Base-by-base conservation (phyloP, 352 stramenopile genomes). In the Phytophthora crassamura region DNA sequence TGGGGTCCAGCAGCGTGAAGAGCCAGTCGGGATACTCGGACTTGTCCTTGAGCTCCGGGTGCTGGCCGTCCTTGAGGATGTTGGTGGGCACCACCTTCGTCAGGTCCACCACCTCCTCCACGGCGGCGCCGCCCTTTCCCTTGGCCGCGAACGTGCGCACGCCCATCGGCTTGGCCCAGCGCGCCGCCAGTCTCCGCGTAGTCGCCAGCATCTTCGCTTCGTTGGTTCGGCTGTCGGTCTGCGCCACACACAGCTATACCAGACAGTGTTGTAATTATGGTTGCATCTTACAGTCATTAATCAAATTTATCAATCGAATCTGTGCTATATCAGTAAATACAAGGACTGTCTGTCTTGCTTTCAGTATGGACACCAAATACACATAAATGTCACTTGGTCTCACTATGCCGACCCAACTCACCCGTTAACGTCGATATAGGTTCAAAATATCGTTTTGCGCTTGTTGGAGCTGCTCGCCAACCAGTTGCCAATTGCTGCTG, bases 11-110 rank as follows among this genome's bases (percentile, higher is more conserved):
- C 54, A 95, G 77, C 67, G 72, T 90, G 65, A 89, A 95, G 42
- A 95, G 79, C 87, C 87, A 95, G 51, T 83, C 75, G 1, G 87
- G 87, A 76, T 95, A 95, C 65, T 92, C 84, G n/a, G 69, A 64
- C 54, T 77, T 81, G 43, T 91, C 79, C 76, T 93, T 92, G 28
- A 95, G 73, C 69, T 90, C 82, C 53, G 87, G 85, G 75, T 95
- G 87, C 45, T 78, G 56, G 47, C 87, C 85, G 36, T 95, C 87
- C 73, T 95, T 95, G 59, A 84, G 76, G 55, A 95, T 95, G 75
- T 95, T 95, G 58, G 85, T 83, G 14, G 87, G 87, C 59, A 93
- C 86, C 46, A 90, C 79, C 64, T 78, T 81, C 41, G 72, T 77
- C 42, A 95, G 72, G 71, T 95, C 87, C 47, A 95, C 78, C 16